Percentiles rank a stretch among this genome's conserved stretches.
Conservation (phyloP, 805 yeast species). For the Pichia ethanolica region DNA sequence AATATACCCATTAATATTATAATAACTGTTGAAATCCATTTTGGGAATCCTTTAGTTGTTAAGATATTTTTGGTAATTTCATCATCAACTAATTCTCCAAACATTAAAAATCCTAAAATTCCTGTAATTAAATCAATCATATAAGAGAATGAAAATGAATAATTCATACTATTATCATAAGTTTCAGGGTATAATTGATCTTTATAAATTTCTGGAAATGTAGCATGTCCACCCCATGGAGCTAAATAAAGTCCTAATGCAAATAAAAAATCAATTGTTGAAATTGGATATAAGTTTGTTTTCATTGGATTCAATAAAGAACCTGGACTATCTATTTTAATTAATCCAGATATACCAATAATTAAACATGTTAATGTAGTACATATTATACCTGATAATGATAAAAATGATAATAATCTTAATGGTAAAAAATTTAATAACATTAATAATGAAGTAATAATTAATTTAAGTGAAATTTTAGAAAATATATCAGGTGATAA, state of each 20-base stretch:
- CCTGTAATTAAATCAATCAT: conserved; percentile 59
- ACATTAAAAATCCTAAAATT: conserved; percentile 56
- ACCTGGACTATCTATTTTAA: conserved; percentile 61
- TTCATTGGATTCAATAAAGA: conserved; percentile 58
- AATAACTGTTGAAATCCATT: conserved; percentile 40
- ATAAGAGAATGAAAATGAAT: conserved; percentile 55
- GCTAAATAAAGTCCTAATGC: conserved; percentile 66
- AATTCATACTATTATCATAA: conserved; percentile 44
- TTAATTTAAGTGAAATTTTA: conserved; percentile 33
- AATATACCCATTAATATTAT: conserved; percentile 70
- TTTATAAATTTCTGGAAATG: conserved; percentile 62
- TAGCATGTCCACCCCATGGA: conserved; percentile 82
- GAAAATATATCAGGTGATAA: conserved; percentile 35
- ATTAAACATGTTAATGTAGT: conserved; percentile 57
- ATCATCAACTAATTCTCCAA: conserved; percentile 41
- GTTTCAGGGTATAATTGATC: conserved; percentile 66
- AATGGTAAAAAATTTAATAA: conserved; percentile 61
- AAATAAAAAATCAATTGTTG: conserved; percentile 43
- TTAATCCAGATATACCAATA: conserved; percentile 56
- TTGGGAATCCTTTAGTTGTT: conserved; percentile 38
- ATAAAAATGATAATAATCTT: conserved; percentile 59
- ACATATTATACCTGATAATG: conserved; percentile 63
- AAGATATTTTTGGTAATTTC: conserved; percentile 46
- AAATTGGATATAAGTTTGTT: conserved; percentile 60
- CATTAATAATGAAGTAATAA: conserved; percentile 34